Base-by-base conservation (phyloP, 495 filamentous ascomycete genomes). In the Tuber calosporum region DNA sequence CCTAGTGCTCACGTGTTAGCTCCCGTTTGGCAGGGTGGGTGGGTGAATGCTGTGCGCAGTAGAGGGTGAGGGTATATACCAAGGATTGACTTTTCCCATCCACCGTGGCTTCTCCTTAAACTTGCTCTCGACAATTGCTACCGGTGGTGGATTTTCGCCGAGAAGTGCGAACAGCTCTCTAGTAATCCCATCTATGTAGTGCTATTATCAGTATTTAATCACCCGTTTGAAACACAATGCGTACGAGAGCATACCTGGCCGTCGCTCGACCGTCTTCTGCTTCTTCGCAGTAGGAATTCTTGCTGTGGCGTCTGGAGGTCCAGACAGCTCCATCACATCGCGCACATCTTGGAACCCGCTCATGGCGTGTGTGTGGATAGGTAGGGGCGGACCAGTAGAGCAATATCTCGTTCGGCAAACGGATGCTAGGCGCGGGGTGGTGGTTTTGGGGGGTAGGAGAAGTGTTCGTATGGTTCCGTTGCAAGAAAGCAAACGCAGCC, bases 241-340 rank as follows among this genome's bases (percentile, higher is more conserved):
- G 85, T 84, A 72, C 85, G 84, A 26, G 71, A 83, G 83, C 79
- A 84, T 79, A 87, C 89, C 92, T 80, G 90, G 91, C 76, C 92
- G 88, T 75, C 89, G 89, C 71, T 88, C 88, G 9, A 86, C 85
- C 0, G 87, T 87, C 81, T 93, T 94, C 81, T 90, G 89, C 80
- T 94, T 94, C 84, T 96, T 96, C 68, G 87, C 83, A 17, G 91
- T 89, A 22, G 87, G 86, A 37, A 83, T 81, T 72, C 87, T 85
- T 58, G 87, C 84, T 75, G 87, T 84, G 75, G 87, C 88, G 79
- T 90, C 84, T 7, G 74, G 34, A 11, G 82, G 86, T 72, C 84
- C 86, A 69, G 92, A 89, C 81, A 96, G 85, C 82, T 92, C 91
- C 83, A 97, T 90, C 82, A 97, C 92, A 83, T 97, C 93, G 83